Conservation (phyloP, 1,284 basidiomycete species). For the Cystobasidium slooffiae region DNA sequence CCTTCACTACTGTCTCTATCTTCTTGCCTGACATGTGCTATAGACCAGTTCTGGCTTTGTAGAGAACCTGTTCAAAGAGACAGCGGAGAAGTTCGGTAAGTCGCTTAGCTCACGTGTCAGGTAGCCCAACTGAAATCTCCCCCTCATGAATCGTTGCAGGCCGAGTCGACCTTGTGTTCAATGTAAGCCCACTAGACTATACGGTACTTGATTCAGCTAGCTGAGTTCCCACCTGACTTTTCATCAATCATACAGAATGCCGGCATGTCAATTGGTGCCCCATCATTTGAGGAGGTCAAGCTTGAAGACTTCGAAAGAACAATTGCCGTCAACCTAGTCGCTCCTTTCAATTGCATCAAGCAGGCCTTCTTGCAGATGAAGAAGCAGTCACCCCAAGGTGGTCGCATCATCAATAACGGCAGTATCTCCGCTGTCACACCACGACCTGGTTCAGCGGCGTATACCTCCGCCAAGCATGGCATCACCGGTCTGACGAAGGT, state of each 20-base stretch:
- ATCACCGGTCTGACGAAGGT: constrained; percentile 74
- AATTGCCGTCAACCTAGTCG: constrained; percentile 72
- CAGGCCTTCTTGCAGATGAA: constrained; percentile 77
- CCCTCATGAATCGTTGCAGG: constrained; percentile 58
- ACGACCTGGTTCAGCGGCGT: constrained; percentile 69
- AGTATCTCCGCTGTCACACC: constrained; percentile 75
- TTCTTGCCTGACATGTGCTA: neutral
- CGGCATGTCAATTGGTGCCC: constrained; percentile 63
- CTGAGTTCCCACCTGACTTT: neutral
- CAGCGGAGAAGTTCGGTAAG: constrained; percentile 66
- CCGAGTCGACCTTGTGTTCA: constrained; percentile 76
- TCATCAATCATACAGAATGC: constrained; percentile 60
- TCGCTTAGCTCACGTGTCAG: neutral
- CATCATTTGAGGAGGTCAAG: constrained; percentile 68
- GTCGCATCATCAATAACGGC: constrained; percentile 80
- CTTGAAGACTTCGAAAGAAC: constrained; percentile 68
- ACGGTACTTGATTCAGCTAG: neutral
- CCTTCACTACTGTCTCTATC: neutral
- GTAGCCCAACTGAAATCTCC: neutral
- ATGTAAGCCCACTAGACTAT: constrained; percentile 61
- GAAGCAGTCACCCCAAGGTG: constrained; percentile 70
- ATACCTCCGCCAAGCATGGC: constrained; percentile 78
- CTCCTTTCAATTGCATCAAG: constrained; percentile 74
- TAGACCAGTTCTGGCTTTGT: constrained; percentile 67
- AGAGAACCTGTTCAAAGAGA: constrained; percentile 64